phyloP scores from a whole-genome alignment of 495 filamentous ascomycete species.

The Hypoxylon fuscum region DNA sequence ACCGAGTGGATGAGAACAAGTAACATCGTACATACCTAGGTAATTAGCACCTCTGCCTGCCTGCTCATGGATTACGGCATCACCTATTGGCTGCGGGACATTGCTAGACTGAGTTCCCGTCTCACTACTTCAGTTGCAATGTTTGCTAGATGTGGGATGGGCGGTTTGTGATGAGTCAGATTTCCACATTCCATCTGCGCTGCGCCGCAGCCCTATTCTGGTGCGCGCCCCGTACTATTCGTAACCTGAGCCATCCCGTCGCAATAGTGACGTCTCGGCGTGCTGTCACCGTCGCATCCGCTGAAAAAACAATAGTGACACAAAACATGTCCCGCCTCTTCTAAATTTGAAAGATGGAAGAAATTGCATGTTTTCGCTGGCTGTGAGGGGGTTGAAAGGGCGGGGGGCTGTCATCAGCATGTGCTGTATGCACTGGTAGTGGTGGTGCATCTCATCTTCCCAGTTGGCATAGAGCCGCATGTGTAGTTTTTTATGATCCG shows the following conservation, averaged over 20 bases:
- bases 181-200: too few species aligned
- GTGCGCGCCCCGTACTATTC: background rate
- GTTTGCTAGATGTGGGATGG: background rate
- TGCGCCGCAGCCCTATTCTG: too few species aligned
- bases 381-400: background rate
- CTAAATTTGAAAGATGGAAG: background rate
- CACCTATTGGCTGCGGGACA: background rate
- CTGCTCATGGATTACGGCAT: background rate
- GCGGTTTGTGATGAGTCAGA: too few species aligned
- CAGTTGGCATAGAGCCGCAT: slow-evolving; percentile 14
- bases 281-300: slow-evolving; percentile 17
- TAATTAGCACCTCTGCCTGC: background rate
- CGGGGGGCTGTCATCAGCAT: background rate
- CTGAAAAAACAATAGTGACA: background rate
- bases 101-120: background rate
- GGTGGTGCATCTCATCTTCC: background rate
- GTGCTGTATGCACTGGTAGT: background rate
- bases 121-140: background rate
- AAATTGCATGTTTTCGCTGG: too few species aligned
- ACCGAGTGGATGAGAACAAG: background rate
- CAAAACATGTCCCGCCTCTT: slow-evolving; percentile 11
- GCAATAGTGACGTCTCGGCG: background rate
- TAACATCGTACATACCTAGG: too few species aligned
- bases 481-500: background rate
- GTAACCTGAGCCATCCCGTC: background rate